Evolutionary conservation across 768 basidiomycete genomes (phyloP), one percentile per base, ranked within the genome.

Genomic region (Russula brevipes): DNA sequence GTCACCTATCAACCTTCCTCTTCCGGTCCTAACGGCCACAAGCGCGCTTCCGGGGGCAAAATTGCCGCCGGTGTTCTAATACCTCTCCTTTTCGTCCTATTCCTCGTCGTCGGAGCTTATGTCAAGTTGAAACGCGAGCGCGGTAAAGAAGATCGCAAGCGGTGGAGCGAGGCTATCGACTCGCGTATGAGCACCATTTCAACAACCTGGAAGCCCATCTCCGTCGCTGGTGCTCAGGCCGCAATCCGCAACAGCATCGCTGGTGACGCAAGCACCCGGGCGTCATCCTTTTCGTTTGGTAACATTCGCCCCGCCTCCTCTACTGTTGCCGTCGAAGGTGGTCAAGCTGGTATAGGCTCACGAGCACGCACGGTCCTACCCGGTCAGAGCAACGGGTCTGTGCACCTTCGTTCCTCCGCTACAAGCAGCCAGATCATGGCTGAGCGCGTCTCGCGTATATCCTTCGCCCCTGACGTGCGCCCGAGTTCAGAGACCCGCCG

Each of bases 111-210:
- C 41, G 76, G 72, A 11, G 69, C 76, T 0, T 89, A 83, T 73
- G 71, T 92, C 76, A 81, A 74, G 70, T 74, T 76, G 61, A 81
- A 73, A 55, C 83, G 90, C 62, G 69, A 73, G 36, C 80, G 74
- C 65, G 77, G 78, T 54, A 76, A 75, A 60, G 77, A 81, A 35
- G 79, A 87, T 71, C 78, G 82, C 69, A 80, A 76, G 72, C 78
- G 78, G 24, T 93, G 83, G 79, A 84, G 80, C 45, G 80, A 85
- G 71, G 81, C 78, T 10, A 73, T 93, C 72, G 90, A 93, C 76
- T 85, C 84, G 73, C 87, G 90, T 72, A 91, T 93, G 90, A 87
- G 85, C 2, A 88, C 86, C 54, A 89, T 91, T 67, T 86, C 85
- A 6, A 76, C 80, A 19, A 87, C 91, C 70, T 92, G 90, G 90